These are phyloP conservation scores for Protea cynaroides DNA, from an alignment of 164 flowering plant species.

Conservation along the genomic window DNA sequence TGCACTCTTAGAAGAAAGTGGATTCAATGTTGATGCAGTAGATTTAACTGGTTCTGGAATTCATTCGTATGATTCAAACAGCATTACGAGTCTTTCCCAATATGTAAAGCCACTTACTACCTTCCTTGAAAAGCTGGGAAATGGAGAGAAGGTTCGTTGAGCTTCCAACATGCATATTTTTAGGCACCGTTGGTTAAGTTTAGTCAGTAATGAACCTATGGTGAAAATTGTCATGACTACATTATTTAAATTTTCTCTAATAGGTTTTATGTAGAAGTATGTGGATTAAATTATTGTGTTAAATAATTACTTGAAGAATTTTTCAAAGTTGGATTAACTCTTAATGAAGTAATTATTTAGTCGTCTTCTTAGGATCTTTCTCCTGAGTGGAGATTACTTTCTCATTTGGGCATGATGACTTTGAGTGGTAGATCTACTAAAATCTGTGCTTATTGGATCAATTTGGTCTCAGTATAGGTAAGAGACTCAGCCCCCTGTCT, in stretches of 20 bases:
- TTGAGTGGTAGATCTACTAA: too few species aligned
- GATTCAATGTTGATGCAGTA: conserved; percentile 78
- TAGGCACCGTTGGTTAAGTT: neutral
- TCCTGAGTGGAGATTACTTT: neutral
- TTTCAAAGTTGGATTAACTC: neutral
- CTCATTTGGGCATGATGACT: too few species aligned
- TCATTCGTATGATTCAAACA: conserved; percentile 68
- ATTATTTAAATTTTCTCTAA: too few species aligned
- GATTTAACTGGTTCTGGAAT: conserved; percentile 92
- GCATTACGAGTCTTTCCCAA: conserved; percentile 68
- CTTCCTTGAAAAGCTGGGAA: conserved; percentile 60
- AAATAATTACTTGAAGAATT: neutral
- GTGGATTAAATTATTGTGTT: too few species aligned
- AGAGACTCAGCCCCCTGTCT: too few species aligned
- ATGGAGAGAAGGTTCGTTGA: conserved; percentile 62
- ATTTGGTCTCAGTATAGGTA: too few species aligned
- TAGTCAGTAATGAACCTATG: too few species aligned
- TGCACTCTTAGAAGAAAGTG: conserved; percentile 77
- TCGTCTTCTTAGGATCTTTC: neutral
- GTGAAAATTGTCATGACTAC: too few species aligned
- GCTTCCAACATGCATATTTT: neutral
- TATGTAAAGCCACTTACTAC: conserved; percentile 78
- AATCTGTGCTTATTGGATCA: too few species aligned
- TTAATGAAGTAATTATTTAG: neutral
- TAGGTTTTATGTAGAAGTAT: too few species aligned